Conservation (phyloP, 495 filamentous ascomycete species). For the Aspergillus baeticus region DNA sequence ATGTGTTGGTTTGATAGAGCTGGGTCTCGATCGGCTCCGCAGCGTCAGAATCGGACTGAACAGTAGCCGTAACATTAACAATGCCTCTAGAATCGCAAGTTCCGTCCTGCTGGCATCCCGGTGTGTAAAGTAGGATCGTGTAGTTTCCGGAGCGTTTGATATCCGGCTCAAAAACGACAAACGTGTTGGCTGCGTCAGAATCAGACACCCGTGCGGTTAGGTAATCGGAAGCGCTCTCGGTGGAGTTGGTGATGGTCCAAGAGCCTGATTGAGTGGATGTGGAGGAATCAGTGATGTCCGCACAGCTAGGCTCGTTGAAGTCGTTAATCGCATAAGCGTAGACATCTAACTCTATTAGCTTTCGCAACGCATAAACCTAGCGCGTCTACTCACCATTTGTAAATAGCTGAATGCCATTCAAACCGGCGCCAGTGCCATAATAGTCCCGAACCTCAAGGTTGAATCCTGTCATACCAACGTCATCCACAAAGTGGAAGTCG, state of each 20-base stretch:
- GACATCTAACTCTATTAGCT: constrained; percentile 56
- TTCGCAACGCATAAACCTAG: neutral
- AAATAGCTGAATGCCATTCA: constrained; percentile 89
- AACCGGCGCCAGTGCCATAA: constrained; percentile 83
- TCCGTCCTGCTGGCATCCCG: constrained; percentile 79
- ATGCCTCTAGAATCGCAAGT: constrained; percentile 72
- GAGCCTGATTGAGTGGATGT: constrained; percentile 65
- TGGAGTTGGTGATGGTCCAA: constrained; percentile 66
- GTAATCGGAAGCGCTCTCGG: constrained; percentile 68
- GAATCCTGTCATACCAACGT: constrained; percentile 85
- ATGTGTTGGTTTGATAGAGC: constrained; percentile 85
- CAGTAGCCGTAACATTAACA: constrained; percentile 74
- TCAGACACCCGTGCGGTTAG: constrained; percentile 64
- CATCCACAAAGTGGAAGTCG: constrained; percentile 89
- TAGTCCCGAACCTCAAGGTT: constrained; percentile 79
- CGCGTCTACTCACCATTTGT: constrained; percentile 55
- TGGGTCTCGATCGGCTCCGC: constrained; percentile 41
- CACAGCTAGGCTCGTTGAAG: constrained; percentile 87
- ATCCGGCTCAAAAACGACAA: constrained; percentile 77
- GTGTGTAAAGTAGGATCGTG: constrained; percentile 82
- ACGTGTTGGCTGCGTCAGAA: constrained; percentile 50
- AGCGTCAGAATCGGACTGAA: constrained; percentile 49
- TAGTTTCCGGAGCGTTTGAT: constrained; percentile 90
- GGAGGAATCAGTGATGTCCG: constrained; percentile 62
- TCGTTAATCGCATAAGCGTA: constrained; percentile 78